Evolutionary conservation across 169 alveolate species (phyloP).

Genomic region (Eimeria acervulina): DNA sequence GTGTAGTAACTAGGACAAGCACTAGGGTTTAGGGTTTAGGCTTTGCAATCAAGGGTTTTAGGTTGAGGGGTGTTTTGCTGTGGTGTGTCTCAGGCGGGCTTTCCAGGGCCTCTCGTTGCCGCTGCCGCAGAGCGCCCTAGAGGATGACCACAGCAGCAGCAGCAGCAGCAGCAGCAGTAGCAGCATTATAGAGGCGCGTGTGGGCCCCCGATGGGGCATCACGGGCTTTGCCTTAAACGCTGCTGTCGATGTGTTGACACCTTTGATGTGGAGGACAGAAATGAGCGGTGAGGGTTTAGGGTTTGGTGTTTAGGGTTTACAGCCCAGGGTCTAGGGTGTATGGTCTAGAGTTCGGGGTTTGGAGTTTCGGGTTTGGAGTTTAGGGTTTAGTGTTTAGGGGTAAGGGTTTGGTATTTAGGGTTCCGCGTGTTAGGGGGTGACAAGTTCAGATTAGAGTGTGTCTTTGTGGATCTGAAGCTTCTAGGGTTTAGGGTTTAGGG

Average conservation of each 20-base stretch:
- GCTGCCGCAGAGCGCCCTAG: slow-evolving; percentile 39
- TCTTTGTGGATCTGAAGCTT: no score
- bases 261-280: slow-evolving; percentile 74
- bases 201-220: slow-evolving; percentile 56
- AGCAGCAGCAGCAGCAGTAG: slow-evolving; percentile 67
- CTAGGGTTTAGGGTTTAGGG: not conserved
- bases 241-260: slow-evolving; percentile 58
- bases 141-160: slow-evolving; percentile 13
- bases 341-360: not conserved
- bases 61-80: not conserved
- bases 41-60: no score
- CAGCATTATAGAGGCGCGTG: slow-evolving; percentile 17
- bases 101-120: slow-evolving; percentile 33
- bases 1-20: not conserved
- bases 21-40: not conserved
- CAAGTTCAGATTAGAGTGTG: not conserved
- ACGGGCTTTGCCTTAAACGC: slow-evolving; percentile 54
- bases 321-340: not conserved
- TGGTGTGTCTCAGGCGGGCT: slow-evolving; percentile 23
- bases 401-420: not conserved
- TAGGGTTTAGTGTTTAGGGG: not conserved
- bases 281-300: slow-evolving; percentile 56
- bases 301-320: not conserved
- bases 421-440: not conserved
- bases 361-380: not conserved